Evolutionary conservation across 805 yeast genomes (phyloP).

Genomic region (Monosporozyma siamensis): DNA sequence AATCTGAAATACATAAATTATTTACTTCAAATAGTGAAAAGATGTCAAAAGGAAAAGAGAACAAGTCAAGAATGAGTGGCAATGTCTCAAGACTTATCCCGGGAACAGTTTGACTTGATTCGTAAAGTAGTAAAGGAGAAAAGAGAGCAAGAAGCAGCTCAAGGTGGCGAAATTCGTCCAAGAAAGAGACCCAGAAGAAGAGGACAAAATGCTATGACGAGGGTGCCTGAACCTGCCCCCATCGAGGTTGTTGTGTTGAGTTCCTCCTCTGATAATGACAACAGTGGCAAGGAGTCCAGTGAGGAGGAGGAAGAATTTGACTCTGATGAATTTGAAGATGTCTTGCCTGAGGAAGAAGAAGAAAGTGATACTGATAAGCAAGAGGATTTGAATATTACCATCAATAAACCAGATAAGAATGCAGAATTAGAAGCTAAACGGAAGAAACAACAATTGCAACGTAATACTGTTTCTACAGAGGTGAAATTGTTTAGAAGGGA

Average conservation of each 20-base stretch:
- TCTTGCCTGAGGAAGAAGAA: conserved; percentile 3
- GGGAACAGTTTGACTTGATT: conserved; percentile 27
- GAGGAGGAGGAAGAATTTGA: conserved; percentile 19
- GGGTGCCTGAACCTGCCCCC: not conserved
- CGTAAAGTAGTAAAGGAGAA: conserved; percentile 24
- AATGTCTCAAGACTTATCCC: conserved; percentile 21
- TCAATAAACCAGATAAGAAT: conserved; percentile 9
- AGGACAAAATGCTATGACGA: not conserved
- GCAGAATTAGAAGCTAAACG: conserved; percentile 9
- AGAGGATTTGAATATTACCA: conserved; percentile 23
- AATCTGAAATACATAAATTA: too few species aligned
- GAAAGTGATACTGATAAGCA: not conserved
- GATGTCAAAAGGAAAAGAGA: too few species aligned
- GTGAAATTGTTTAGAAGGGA: conserved; percentile 45
- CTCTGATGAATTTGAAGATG: conserved; percentile 23
- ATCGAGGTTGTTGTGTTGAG: not conserved
- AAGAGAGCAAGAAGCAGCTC: conserved; percentile 1
- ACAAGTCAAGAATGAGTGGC: not conserved
- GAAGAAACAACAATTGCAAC: conserved; percentile 16
- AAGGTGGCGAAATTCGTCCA: conserved; percentile 7
- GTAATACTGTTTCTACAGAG: conserved; percentile 39
- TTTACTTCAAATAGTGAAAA: too few species aligned
- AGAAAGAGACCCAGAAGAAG: conserved; percentile 11
- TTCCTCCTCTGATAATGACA: not conserved
- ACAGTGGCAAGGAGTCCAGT: not conserved